Evolutionary conservation across 2,329 filamentous ascomycete species (phyloP).

Genomic region (Sporothrix luriei): DNA sequence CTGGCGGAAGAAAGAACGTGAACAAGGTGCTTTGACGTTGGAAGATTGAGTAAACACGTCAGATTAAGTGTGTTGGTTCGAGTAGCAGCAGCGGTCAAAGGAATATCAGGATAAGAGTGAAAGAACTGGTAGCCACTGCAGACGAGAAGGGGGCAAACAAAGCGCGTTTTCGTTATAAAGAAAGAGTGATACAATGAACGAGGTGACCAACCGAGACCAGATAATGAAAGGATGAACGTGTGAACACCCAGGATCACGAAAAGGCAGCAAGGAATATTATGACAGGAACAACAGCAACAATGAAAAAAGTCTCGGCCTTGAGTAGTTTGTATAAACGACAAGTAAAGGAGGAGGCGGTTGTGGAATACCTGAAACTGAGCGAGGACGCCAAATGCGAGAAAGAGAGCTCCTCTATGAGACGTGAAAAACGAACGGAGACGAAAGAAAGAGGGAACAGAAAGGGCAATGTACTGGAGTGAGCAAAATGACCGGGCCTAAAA

Average conservation of each 20-base stretch:
- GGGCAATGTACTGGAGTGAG: background rate
- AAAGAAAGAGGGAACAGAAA: background rate
- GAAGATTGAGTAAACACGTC: background rate
- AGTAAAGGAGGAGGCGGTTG: background rate
- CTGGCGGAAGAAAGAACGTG: conserved; percentile 2
- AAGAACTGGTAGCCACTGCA: background rate
- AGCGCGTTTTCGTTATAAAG: background rate
- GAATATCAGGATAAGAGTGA: background rate
- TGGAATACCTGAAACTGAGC: background rate
- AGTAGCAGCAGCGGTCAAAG: background rate
- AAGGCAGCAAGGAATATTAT: conserved; percentile 30
- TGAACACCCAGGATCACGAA: conserved; percentile 34
- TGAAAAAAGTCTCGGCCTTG: conserved; percentile 26
- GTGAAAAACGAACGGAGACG: background rate
- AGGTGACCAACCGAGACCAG: conserved; percentile 13
- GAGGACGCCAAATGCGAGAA: background rate
- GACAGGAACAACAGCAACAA: conserved; percentile 30
- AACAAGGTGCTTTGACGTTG: conserved; percentile 19
- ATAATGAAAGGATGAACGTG: conserved; percentile 34
- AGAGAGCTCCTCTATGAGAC: conserved; percentile 29
- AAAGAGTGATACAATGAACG: conserved; percentile 19
- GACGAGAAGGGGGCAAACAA: background rate
- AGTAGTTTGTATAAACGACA: background rate
- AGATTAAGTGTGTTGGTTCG: background rate
- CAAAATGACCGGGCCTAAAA: background rate